Base-by-base conservation (phyloP, 352 stramenopile species). In the Globisporangium mamillatum region DNA sequence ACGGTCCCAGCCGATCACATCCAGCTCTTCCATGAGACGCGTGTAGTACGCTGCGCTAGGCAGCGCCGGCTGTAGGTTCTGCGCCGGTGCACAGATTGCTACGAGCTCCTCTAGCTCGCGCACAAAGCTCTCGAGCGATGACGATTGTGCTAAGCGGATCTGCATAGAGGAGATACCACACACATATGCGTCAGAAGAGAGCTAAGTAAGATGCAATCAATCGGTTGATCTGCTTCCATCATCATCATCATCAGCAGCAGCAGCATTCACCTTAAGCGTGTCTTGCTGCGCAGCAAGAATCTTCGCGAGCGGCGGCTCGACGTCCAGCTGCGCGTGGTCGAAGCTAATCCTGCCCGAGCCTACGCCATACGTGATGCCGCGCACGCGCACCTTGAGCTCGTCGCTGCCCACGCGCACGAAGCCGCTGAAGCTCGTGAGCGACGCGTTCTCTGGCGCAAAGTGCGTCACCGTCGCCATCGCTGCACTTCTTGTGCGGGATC, bases 61-160 rank as follows among this genome's bases (percentile, higher is more conserved):
- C 18, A 92, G 73, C 44, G 71, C 20, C 3, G 66, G 59, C 48
- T 53, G 46, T 6, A 53, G 5, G 0, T 32, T 41, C n/a, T 70
- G 55, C 9, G 56, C 2, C 4, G 74, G 67, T 20, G 69, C 71
- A 22, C 71, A 86, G 50, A 93, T 75, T 9, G 76, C 70, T 9
- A 91, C 68, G 34, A 93, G 71, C 64, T 93, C 83, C 38, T 91
- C 68, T 16, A 93, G 66, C 60, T 93, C 81, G 5, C 64, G 60
- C 20, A 78, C 71, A 27, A 93, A 89, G 34, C 75, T 73, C 14
- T 69, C 72, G 20, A 93, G 70, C 27, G 81, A 86, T 58, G 80
- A 71, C 24, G 83, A 78, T 64, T 91, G 85, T 44, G 69, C 73
- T 52, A 93, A 53, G 16, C 84, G 78, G 41, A 81, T 71, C 72